A percentile compares a stretch with the other conserved stretches of the same genome.
These are phyloP conservation scores for Puccinia hordei DNA, from an alignment of 1,284 basidiomycete species.

Conservation along the genomic window DNA sequence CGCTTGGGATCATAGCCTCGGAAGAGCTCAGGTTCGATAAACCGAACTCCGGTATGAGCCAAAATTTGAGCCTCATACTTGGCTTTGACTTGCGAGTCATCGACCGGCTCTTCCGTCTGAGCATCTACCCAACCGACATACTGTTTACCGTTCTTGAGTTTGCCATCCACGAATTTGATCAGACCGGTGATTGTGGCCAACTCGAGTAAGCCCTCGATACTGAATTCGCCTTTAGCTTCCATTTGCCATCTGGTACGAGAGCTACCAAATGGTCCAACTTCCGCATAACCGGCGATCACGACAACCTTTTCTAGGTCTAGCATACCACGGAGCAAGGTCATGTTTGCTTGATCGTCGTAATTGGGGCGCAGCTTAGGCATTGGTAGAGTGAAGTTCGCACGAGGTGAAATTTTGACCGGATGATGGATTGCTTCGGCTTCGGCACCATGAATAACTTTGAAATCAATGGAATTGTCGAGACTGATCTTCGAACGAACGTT, in stretches of 20 bases:
- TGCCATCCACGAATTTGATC: conserved; percentile 98
- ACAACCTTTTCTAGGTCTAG: conserved; percentile 94
- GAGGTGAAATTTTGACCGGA: conserved; percentile 87
- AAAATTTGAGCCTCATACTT: conserved; percentile 95
- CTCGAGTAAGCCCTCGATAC: conserved; percentile 95
- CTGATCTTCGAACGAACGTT: conserved; percentile 89
- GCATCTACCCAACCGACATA: conserved; percentile 98
- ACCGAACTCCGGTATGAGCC: conserved; percentile 78
- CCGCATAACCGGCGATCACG: conserved; percentile 93
- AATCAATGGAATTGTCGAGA: conserved; percentile 91
- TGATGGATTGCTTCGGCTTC: conserved; percentile 92
- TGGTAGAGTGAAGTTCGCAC: conserved; percentile 94
- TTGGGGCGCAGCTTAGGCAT: conserved; percentile 72
- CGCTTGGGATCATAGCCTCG: conserved; percentile 94
- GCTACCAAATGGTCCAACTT: conserved; percentile 98
- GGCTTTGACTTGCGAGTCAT: conserved; percentile 93
- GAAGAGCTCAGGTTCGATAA: conserved; percentile 82
- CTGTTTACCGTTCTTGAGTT: conserved; percentile 83
- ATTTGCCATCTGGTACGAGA: conserved; percentile 99
- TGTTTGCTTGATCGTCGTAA: conserved; percentile 35
- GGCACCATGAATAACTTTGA: conserved; percentile 83
- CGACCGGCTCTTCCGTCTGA: conserved; percentile 92
- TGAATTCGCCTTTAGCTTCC: conserved; percentile 89
- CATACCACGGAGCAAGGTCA: conserved; percentile 69
- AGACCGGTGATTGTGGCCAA: conserved; percentile 99